These are phyloP conservation scores for Eucalyptus grandis DNA, from an alignment of 345 rosid genomes.

Conservation along the genomic window DNA sequence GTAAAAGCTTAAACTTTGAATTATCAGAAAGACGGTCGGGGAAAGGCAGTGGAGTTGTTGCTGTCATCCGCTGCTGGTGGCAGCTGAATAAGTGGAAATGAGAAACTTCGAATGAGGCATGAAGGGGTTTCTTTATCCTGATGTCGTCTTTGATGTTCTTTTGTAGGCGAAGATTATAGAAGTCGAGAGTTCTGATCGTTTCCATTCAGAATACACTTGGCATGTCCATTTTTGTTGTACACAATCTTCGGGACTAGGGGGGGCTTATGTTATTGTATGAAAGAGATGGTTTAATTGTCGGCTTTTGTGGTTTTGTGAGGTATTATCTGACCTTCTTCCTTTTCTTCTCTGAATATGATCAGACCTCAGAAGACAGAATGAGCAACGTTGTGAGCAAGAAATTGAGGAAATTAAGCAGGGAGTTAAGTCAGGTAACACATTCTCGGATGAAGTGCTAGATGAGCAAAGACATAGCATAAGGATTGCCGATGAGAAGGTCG, in stretches of 20 bases:
- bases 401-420: constrained; percentile 71
- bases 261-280: neutral
- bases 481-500: constrained; percentile 93
- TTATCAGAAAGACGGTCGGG: neutral
- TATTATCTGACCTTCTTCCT: neutral
- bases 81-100: neutral
- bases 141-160: neutral
- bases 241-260: neutral
- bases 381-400: constrained; percentile 77
- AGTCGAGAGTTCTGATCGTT: neutral
- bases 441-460: constrained; percentile 85
- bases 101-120: neutral
- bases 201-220: neutral
- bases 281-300: neutral
- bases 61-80: neutral
- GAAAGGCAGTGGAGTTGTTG: neutral
- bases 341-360: neutral
- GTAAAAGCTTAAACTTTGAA: neutral
- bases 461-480: constrained; percentile 92
- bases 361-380: constrained; percentile 81
- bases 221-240: neutral
- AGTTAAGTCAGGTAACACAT: constrained; percentile 46
- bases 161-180: neutral
- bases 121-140: neutral
- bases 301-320: neutral